Evolutionary conservation across 129 eudicot species (phyloP).

Genomic region (Tagetes erecta): DNA sequence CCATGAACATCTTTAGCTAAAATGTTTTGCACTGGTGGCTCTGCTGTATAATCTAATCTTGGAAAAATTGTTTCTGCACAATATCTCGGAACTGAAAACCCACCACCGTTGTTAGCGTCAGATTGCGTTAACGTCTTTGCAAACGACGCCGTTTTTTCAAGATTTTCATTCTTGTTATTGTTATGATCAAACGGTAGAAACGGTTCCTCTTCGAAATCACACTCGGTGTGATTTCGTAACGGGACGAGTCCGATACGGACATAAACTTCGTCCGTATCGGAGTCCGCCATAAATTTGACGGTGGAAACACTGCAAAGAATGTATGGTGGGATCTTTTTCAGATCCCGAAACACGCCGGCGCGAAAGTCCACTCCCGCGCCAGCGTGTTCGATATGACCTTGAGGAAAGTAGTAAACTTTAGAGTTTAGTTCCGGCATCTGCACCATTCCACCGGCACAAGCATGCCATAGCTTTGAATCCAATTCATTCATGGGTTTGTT

Average conservation of each 20-base stretch:
- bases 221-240: slow-evolving; percentile 37
- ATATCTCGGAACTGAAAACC: slow-evolving; percentile 85
- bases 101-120: slow-evolving; percentile 97
- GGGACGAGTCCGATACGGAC: slow-evolving; percentile 66
- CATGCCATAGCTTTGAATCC: slow-evolving; percentile 93
- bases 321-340: slow-evolving; percentile 50
- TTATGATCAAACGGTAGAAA: slow-evolving; percentile 47
- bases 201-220: slow-evolving; percentile 44
- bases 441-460: slow-evolving; percentile 96
- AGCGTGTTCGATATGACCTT: slow-evolving; percentile 88
- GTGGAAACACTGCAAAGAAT: slow-evolving; percentile 55
- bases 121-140: slow-evolving; percentile 90
- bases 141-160: slow-evolving; percentile 70
- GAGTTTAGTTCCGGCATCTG: slow-evolving; percentile 81
- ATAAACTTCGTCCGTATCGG: slow-evolving; percentile 81
- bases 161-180: slow-evolving; percentile 42
- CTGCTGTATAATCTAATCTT: slow-evolving; percentile 75
- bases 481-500: slow-evolving; percentile 68
- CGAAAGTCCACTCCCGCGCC: slow-evolving; percentile 1
- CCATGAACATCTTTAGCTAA: slow-evolving; percentile 89
- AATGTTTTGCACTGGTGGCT: slow-evolving; percentile 89
- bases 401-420: slow-evolving; percentile 72
- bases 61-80: slow-evolving; percentile 95
- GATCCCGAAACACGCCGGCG: slow-evolving; percentile 46
- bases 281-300: slow-evolving; percentile 74